Percentiles rank a stretch among this genome's conserved stretches.
These are phyloP conservation scores for Phoma sp. DNA, from an alignment of 2,329 filamentous ascomycete genomes.

Conservation along the genomic window DNA sequence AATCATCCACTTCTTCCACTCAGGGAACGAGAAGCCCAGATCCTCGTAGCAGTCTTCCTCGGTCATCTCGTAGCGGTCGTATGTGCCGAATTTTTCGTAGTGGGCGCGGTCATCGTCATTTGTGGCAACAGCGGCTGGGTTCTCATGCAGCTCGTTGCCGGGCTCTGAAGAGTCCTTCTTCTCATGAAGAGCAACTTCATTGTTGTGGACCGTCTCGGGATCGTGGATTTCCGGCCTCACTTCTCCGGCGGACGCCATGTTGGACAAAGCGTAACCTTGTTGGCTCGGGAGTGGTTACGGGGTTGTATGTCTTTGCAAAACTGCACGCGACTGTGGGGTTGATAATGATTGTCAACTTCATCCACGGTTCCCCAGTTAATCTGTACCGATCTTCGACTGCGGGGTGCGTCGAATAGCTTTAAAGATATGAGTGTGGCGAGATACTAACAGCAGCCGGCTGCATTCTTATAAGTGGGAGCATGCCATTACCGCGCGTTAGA, in stretches of 20 bases:
- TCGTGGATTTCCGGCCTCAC: constrained; percentile 26
- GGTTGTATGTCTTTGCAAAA: not conserved
- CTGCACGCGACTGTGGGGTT: not conserved
- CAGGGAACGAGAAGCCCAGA: constrained; percentile 57
- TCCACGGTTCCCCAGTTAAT: constrained; percentile 7
- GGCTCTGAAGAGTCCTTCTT: constrained; percentile 34
- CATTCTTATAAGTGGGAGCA: constrained; percentile 9
- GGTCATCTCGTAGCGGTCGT: constrained; percentile 57
- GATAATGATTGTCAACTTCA: not conserved
- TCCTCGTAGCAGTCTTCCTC: constrained; percentile 59
- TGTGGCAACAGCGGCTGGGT: constrained; percentile 20
- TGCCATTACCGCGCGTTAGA: not conserved
- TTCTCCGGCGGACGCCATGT: constrained; percentile 13
- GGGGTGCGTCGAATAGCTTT: constrained; percentile 6
- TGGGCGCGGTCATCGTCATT: constrained; percentile 35
- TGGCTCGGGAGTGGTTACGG: not conserved
- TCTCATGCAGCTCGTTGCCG: constrained; percentile 26
- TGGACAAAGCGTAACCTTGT: not conserved
- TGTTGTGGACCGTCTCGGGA: constrained; percentile 20
- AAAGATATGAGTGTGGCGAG: not conserved
- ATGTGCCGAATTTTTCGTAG: constrained; percentile 44
- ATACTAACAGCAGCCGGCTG: not conserved
- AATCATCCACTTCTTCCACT: constrained; percentile 62
- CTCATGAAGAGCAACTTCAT: constrained; percentile 26
- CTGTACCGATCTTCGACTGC: constrained; percentile 1